phyloP scores from a whole-genome alignment of 1,284 basidiomycete species.

The Calocybe gambosa region DNA sequence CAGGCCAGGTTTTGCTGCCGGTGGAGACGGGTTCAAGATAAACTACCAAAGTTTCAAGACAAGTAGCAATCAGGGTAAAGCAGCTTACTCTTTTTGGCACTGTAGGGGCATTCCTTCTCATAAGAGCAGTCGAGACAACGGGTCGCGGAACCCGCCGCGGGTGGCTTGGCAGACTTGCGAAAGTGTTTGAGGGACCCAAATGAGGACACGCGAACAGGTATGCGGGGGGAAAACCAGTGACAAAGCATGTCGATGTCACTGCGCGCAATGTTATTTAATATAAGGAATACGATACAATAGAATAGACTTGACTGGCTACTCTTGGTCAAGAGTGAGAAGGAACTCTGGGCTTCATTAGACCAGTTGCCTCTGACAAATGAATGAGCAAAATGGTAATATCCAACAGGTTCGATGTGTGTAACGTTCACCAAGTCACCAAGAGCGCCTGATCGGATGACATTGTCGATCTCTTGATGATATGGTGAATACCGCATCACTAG shows the following conservation, averaged over 20 bases:
- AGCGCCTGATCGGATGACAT: constrained; percentile 61
- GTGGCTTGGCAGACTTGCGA: constrained; percentile 65
- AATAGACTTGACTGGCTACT: constrained; percentile 66
- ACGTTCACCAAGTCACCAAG: constrained; percentile 77
- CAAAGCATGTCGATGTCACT: constrained; percentile 80
- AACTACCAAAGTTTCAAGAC: constrained; percentile 35
- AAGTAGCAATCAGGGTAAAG: background rate
- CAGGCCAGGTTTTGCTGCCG: constrained; percentile 61
- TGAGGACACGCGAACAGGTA: constrained; percentile 66
- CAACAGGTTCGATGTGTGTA: constrained; percentile 73
- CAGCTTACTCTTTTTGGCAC: constrained; percentile 71
- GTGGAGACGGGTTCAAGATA: constrained; percentile 61
- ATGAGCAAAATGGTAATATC: constrained; percentile 81
- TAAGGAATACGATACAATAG: background rate
- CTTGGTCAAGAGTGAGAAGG: constrained; percentile 83
- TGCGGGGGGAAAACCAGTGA: constrained; percentile 63
- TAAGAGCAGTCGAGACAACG: constrained; percentile 71
- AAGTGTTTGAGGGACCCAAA: constrained; percentile 84
- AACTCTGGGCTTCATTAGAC: constrained; percentile 61
- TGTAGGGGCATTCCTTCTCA: constrained; percentile 73
- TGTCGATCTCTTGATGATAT: constrained; percentile 65
- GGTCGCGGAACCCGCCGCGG: constrained; percentile 55
- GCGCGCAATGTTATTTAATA: background rate
- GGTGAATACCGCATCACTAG: constrained; percentile 82
- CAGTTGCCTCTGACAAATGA: constrained; percentile 82